Percentiles rank a stretch among this genome's conserved stretches.
These are phyloP conservation scores for Davidsoniella neocaledoniae DNA, from an alignment of 2,329 filamentous ascomycete genomes.

Conservation along the genomic window DNA sequence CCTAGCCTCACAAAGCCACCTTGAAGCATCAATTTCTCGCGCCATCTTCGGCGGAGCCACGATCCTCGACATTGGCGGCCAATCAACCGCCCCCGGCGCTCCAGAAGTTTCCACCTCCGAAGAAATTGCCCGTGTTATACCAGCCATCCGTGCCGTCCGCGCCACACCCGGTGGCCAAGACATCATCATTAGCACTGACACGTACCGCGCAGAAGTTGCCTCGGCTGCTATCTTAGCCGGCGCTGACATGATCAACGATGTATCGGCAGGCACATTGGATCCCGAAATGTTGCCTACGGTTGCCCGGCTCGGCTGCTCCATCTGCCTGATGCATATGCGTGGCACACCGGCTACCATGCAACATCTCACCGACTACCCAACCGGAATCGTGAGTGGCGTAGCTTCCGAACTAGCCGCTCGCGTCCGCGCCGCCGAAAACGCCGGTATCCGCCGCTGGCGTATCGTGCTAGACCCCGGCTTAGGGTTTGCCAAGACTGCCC, in stretches of 20 bases:
- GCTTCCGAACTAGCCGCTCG: constrained; percentile 51
- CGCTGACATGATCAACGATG: constrained; percentile 87
- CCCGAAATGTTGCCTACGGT: constrained; percentile 66
- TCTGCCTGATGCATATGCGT: constrained; percentile 86
- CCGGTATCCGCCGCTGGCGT: constrained; percentile 79
- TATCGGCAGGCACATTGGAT: constrained; percentile 70
- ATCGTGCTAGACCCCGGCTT: constrained; percentile 89
- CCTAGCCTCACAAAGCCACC: constrained; percentile 36
- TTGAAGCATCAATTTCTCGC: constrained; percentile 42
- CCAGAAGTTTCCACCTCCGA: constrained; percentile 51
- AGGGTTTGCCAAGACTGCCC: constrained; percentile 73
- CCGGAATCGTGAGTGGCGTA: constrained; percentile 49
- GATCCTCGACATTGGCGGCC: constrained; percentile 84
- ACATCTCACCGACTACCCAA: constrained; percentile 47
- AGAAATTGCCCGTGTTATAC: constrained; percentile 63
- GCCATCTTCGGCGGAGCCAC: constrained; percentile 57
- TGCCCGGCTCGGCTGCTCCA: constrained; percentile 59
- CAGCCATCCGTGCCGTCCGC: constrained; percentile 60
- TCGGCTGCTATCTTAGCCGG: constrained; percentile 58
- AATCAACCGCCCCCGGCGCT: constrained; percentile 72
- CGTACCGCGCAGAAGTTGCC: constrained; percentile 75
- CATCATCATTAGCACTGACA: constrained; percentile 76
- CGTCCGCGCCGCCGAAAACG: constrained; percentile 56
- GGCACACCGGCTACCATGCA: constrained; percentile 67
- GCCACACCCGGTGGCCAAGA: constrained; percentile 42